Percentiles rank a stretch among this genome's conserved stretches.
Evolutionary conservation across 805 yeast species (phyloP).

Genomic region (Candida pini): DNA sequence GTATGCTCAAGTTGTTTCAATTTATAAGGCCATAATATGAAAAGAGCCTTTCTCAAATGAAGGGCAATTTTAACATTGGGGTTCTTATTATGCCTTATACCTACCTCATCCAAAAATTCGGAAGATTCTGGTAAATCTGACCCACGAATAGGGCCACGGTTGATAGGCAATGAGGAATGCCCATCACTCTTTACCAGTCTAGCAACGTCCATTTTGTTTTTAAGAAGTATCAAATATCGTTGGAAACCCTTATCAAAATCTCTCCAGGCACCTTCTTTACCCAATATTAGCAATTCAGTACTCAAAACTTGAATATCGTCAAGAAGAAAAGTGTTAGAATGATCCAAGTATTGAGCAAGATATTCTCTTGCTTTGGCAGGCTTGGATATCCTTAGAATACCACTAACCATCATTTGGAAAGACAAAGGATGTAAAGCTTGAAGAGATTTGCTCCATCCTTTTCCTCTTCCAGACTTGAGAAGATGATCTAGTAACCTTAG

Average conservation of each 20-base stretch:
- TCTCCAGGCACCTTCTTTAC: slow-evolving; percentile 28
- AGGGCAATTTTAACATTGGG: slow-evolving; percentile 14
- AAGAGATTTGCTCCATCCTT: slow-evolving; percentile 17
- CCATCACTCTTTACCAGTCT: slow-evolving; percentile 5
- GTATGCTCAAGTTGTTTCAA: slow-evolving; percentile 24
- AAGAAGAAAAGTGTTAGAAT: slow-evolving; percentile 17
- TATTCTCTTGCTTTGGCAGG: slow-evolving; percentile 21
- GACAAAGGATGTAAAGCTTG: slow-evolving; percentile 22
- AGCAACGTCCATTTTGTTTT: slow-evolving; percentile 11
- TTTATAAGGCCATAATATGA: slow-evolving; percentile 26
- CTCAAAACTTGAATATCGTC: slow-evolving; percentile 25
- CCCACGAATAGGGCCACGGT: background rate
- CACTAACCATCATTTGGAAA: slow-evolving; percentile 16
- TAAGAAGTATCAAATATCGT: slow-evolving; percentile 17
- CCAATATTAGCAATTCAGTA: slow-evolving; percentile 24
- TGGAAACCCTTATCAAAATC: slow-evolving; percentile 26
- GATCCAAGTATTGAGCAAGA: slow-evolving; percentile 24
- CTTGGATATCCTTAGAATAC: slow-evolving; percentile 15
- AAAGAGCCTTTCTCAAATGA: slow-evolving; percentile 22
- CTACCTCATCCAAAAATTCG: slow-evolving; percentile 11
- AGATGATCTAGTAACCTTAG: slow-evolving; percentile 20
- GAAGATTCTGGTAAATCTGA: background rate
- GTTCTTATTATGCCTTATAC: slow-evolving; percentile 2
- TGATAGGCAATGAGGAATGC: background rate
- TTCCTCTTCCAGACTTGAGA: slow-evolving; percentile 14